Evolutionary conservation across 1,139 yeast species (phyloP).

Genomic region (Meyerozyma athensensis): DNA sequence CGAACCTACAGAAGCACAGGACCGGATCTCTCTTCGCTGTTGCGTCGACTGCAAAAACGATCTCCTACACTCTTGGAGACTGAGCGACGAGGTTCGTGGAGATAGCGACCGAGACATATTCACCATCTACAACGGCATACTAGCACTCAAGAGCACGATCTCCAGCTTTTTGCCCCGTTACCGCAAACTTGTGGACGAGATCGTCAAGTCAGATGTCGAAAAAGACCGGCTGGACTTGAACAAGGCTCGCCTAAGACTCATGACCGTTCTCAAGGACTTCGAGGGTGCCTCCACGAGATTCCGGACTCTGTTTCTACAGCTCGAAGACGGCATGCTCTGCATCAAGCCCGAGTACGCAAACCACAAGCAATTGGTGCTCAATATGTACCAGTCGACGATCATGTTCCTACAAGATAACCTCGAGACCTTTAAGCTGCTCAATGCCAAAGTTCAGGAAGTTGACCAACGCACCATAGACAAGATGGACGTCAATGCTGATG

Average conservation of each 20-base stretch:
- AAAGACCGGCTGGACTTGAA: constrained; percentile 12
- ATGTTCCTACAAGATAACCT: constrained; percentile 33
- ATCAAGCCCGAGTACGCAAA: constrained; percentile 15
- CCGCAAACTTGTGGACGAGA: constrained; percentile 11
- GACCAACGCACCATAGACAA: constrained; percentile 7
- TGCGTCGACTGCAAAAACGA: constrained; percentile 67
- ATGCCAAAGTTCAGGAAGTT: constrained; percentile 19
- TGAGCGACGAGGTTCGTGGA: constrained; percentile 27
- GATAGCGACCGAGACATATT: constrained; percentile 18
- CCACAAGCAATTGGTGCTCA: constrained; percentile 21
- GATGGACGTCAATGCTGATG: constrained; percentile 4
- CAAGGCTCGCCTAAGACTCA: constrained; percentile 24
- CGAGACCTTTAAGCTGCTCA: constrained; percentile 25
- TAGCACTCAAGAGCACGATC: constrained; percentile 32
- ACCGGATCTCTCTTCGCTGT: constrained; percentile 34
- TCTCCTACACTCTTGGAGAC: constrained; percentile 54
- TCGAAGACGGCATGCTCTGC: constrained; percentile 12
- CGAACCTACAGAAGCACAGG: constrained; percentile 11
- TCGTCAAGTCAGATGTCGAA: constrained; percentile 10
- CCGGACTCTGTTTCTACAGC: constrained; percentile 19
- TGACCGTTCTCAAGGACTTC: constrained; percentile 30
- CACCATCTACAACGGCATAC: constrained; percentile 27
- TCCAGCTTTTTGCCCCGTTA: constrained; percentile 28
- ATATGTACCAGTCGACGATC: constrained; percentile 32
- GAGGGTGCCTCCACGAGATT: constrained; percentile 26